Base-by-base conservation (phyloP, 768 basidiomycete species). In the Dioszegia hungarica region DNA sequence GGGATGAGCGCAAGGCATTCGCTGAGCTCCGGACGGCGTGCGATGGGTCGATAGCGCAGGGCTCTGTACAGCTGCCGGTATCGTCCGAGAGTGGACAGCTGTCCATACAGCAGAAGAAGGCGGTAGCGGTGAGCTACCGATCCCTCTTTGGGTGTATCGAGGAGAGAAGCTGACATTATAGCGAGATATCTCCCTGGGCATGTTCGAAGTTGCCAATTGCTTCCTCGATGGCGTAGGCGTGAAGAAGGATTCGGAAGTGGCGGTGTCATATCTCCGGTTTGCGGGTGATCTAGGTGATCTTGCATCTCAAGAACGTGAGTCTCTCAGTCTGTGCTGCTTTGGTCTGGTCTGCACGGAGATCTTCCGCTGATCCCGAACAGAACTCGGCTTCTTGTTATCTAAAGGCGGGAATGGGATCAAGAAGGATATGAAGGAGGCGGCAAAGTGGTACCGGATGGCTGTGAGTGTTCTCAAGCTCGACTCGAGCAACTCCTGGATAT, bases 381-480 rank as follows among this genome's bases (percentile, higher is more conserved):
- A 76, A 54, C 63, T 76, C 12, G 75, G 71, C 5, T 70, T 68
- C 54, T 41, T 76, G 25, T 47, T 74, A 45, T 70, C 67, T 1
- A 72, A 73, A 45, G 75, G 75, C 2, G 57, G 62, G 24, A 61
- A 47, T 27, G 72, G 73, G 22, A 45, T 76, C 17, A 76, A 74
- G 63, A 76, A 76, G 58, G 75, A 76, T 59, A 72, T 72, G 73
- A 67, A 71, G 45, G 73, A 74, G 54, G 73, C 75, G 25, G 73
- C 73, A 9, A 64, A 59, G 45, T 76, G 75, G 75, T 76, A 76
- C 44, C 50, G 75, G 10, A 72, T 71, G 57, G 75, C 75, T 2
- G 68, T 75, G 41, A 62, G 62, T 67, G 28, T 15, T 5, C 2
- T 47, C 40, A n/a, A n/a, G n/a, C n/a, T n/a, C n/a, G n/a, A n/a